Percentiles rank a stretch among this genome's conserved stretches.
Conservation (phyloP, 768 basidiomycete genomes). For the Lyophyllum semitale region DNA sequence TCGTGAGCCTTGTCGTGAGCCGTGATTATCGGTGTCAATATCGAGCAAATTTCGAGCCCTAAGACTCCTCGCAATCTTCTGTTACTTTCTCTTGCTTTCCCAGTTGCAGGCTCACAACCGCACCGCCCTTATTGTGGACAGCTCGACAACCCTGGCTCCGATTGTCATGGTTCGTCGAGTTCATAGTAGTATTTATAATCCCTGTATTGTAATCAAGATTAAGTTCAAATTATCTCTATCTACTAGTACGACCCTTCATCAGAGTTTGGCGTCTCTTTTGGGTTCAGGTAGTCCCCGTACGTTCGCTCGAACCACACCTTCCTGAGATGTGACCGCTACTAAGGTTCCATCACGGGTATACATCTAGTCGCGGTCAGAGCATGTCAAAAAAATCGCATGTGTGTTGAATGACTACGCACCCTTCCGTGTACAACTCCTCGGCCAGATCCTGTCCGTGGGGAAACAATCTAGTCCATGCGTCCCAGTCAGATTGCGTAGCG, state of each 20-base stretch:
- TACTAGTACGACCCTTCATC: constrained; percentile 8
- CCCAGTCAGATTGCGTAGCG: background rate
- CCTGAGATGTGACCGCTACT: constrained; percentile 78
- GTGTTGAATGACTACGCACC: constrained; percentile 40
- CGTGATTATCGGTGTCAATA: background rate
- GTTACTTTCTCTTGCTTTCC: background rate
- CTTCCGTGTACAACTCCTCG: constrained; percentile 71
- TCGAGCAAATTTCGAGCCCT: too few relatives aligned
- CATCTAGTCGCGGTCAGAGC: constrained; percentile 44
- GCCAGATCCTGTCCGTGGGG: constrained; percentile 64
- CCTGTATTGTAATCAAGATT: background rate
- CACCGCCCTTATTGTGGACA: too few relatives aligned
- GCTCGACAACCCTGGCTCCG: too few relatives aligned
- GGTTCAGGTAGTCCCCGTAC: constrained; percentile 40
- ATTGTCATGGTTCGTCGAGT: background rate
- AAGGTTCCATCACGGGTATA: constrained; percentile 68
- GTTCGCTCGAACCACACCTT: constrained; percentile 72
- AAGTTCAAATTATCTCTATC: background rate
- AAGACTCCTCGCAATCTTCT: background rate
- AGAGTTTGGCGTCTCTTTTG: constrained; percentile 36
- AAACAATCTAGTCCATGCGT: constrained; percentile 49
- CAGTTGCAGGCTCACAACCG: too few relatives aligned
- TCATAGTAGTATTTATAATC: background rate
- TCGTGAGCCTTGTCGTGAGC: background rate
- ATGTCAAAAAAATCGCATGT: background rate